These are phyloP conservation scores for Nakaseomyces bracarensis DNA, from an alignment of 1,139 yeast species.

Conservation along the genomic window DNA sequence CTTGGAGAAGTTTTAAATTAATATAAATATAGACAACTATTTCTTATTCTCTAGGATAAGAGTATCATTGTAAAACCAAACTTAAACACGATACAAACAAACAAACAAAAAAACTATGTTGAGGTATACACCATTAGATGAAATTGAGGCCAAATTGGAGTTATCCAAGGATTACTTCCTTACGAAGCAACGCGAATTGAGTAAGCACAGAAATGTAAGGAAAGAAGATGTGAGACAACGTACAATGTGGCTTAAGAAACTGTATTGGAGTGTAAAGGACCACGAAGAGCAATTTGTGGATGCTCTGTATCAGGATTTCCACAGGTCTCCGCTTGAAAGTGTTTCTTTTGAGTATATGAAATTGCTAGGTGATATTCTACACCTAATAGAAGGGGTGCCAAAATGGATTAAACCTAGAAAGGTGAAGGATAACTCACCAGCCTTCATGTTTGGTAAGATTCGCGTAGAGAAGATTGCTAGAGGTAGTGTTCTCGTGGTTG, in stretches of 20 bases:
- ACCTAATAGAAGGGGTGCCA: constrained; percentile 51
- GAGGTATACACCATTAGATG: constrained; percentile 16
- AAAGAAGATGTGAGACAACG: constrained; percentile 47
- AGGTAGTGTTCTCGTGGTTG: constrained; percentile 67
- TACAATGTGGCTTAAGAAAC: constrained; percentile 54
- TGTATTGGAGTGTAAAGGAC: constrained; percentile 60
- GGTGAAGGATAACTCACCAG: constrained; percentile 40
- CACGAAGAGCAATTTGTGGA: constrained; percentile 46
- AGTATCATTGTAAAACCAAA: no score
- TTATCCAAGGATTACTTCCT: constrained; percentile 16
- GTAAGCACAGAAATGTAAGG: constrained; percentile 13
- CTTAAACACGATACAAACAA: background rate
- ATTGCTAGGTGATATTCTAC: constrained; percentile 47
- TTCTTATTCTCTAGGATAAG: no score
- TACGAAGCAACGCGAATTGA: constrained; percentile 17
- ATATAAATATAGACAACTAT: no score
- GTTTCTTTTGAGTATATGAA: constrained; percentile 48
- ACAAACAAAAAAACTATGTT: constrained; percentile 6
- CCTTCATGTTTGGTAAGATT: constrained; percentile 41
- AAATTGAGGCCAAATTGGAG: constrained; percentile 17
- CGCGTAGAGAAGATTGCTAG: constrained; percentile 58
- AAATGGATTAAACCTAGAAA: constrained; percentile 53
- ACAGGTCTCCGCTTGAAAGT: constrained; percentile 57
- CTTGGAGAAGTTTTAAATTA: no score
- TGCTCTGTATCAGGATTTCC: constrained; percentile 60